Base-by-base conservation (phyloP, 139 green algal genomes). In the Chlamydomonas sphaeroides region DNA sequence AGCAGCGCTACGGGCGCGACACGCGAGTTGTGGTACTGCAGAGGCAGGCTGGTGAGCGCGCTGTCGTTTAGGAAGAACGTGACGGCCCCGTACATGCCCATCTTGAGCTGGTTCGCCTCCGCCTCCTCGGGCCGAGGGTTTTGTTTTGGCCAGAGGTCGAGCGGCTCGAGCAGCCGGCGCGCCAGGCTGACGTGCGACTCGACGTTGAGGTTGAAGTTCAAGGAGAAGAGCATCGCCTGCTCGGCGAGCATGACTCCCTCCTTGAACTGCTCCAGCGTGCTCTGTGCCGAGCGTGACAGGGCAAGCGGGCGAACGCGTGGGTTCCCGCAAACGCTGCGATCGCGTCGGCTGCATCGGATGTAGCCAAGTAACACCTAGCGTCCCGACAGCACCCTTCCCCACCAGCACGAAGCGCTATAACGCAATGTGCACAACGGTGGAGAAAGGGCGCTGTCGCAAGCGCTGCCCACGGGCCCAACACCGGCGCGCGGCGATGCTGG, bases 131-230 rank as follows among this genome's bases (percentile, higher is more conserved):
- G 48, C 35, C 36, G 7, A 11, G 77, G 63, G 39, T 75, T 66
- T 11, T n/a, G 3, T 17, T 49, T 56, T 14, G 49, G 28, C 48
- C 49, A 75, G 17, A 84, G 39, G 67, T 67, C 65, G 4, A 75
- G 65, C 26, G 63, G 49, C 77, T 75, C 49, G 26, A 75, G 48
- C 3, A 84, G 77, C 30, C 77, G 35, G 20, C 49, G 41, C 15
- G 65, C 65, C 10, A 84, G 77, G 48, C 30, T 74, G 35, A 75
- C 65, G 25, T 74, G 65, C n/a, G 63, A 67, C 48, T 84, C 77
- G 4, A 84, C 77, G 77, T 67, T 75, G 15, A 84, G 77, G 77
- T 84, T 74, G 65, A 84, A 84, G 65, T 75, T 84, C 39, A 84
- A 17, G 35, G 77, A 42, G 51, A 76, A 84, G 25, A 84, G 77